Conservation (phyloP, 345 rosid genomes). For the Adansonia digitata region DNA sequence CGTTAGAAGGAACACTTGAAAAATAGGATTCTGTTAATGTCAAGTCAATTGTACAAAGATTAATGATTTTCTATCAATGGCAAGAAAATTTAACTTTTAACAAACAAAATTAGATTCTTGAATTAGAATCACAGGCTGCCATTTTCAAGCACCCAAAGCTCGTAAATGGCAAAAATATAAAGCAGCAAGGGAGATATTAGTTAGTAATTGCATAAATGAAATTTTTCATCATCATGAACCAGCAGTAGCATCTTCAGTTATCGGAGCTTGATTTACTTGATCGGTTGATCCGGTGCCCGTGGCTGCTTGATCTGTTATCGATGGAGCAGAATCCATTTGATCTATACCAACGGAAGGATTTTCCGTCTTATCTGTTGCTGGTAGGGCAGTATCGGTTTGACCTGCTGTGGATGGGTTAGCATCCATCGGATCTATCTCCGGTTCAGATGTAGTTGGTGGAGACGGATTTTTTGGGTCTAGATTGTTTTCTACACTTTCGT, state of each 20-base stretch:
- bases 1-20: not conserved
- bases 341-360: not conserved
- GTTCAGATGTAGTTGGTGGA: constrained; percentile 13
- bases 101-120: constrained; percentile 17
- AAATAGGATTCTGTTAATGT: not conserved
- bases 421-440: constrained; percentile 25
- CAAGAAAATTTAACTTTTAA: not conserved
- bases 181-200: not conserved
- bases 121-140: constrained; percentile 12
- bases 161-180: not conserved
- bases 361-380: constrained; percentile 12
- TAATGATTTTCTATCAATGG: not conserved
- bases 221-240: not conserved
- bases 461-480: constrained; percentile 21
- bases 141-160: not conserved
- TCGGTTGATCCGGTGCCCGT: not conserved
- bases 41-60: not conserved
- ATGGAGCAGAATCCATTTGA: constrained; percentile 3
- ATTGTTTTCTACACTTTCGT: constrained; percentile 40
- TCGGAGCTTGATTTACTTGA: constrained; percentile 6
- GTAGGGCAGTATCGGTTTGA: constrained; percentile 13
- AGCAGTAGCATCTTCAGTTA: not conserved
- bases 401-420: constrained; percentile 18
- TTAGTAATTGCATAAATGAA: not conserved
- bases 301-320: constrained; percentile 11